phyloP scores from a whole-genome alignment of 331 rosid genomes.

The Acacia concinna region DNA sequence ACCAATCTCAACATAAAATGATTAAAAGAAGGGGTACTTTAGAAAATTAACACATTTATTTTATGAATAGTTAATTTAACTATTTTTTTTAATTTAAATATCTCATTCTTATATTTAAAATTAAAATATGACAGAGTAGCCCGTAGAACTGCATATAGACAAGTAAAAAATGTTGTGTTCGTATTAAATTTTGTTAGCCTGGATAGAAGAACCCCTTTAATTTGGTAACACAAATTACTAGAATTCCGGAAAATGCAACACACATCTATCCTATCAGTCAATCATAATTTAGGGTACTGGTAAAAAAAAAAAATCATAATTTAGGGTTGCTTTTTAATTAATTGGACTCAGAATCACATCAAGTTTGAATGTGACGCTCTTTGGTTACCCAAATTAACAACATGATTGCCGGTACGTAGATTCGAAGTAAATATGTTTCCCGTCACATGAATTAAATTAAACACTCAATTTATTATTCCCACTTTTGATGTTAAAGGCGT shows the following conservation, averaged over 20 bases:
- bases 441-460: background rate
- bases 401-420: background rate
- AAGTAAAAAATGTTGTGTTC: too few species aligned
- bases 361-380: background rate
- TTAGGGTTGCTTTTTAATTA: background rate
- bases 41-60: background rate
- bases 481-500: background rate
- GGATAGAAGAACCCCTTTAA: background rate
- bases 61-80: background rate
- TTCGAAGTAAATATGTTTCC: background rate
- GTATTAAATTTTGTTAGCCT: too few species aligned
- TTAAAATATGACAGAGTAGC: background rate
- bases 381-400: background rate
- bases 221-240: background rate
- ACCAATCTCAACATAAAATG: background rate
- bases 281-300: background rate
- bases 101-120: background rate
- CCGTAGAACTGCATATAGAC: too few species aligned
- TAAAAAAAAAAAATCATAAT: too few species aligned
- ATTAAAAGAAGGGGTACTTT: background rate
- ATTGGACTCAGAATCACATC: background rate
- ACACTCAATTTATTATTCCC: background rate
- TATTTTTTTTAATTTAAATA: background rate
- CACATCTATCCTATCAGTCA: background rate
- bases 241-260: background rate